Evolutionary conservation across 2,329 filamentous ascomycete genomes (phyloP), one percentile per base, ranked within the genome.

Genomic region (Atkinsonella texensis): DNA sequence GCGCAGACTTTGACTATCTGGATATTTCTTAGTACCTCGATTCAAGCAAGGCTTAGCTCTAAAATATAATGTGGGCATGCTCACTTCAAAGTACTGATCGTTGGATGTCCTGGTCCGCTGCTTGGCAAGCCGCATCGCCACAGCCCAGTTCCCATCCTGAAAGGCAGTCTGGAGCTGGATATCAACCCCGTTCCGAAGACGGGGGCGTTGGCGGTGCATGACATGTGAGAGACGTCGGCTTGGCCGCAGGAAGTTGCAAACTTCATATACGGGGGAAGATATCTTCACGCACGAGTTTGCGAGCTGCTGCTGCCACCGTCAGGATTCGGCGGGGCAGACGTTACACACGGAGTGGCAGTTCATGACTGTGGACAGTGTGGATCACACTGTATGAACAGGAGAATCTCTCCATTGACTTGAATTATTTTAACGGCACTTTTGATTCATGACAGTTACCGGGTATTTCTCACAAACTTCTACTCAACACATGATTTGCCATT

Each of bases 51-150:
- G 15, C 20, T 18, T 10, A 33, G 23, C 23, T 15, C 20, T 38
- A 42, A 13, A 39, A 20, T 23, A 23, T 7, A 7, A 41, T 8
- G 18, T 17, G 7, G 28, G 12, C 17, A 9, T 18, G 23, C 46
- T 52, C 58, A 80, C 76, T 66, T 79, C 71, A 57, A 75, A 81
- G 59, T 81, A 81, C 8, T 73, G 67, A 42, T 80, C 77, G 49
- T 77, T 76, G 42, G 68, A 69, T 1, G 68, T 63, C 56, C 71
- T 72, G 52, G 68, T 66, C 31, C 75, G 68, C 63, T 77, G 74
- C 55, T 76, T 73, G 13, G 78, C 77, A 13, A 80, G 67, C 31
- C 73, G 75, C 28, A 73, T 66, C 50, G 73, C 76, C 15, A 66
- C 65, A 17, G 67, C 57, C 78, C 77, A 82, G 62, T 76, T 77